These are phyloP conservation scores for Fusarium xyrophilum DNA, from an alignment of 2,329 filamentous ascomycete genomes.

Conservation along the genomic window DNA sequence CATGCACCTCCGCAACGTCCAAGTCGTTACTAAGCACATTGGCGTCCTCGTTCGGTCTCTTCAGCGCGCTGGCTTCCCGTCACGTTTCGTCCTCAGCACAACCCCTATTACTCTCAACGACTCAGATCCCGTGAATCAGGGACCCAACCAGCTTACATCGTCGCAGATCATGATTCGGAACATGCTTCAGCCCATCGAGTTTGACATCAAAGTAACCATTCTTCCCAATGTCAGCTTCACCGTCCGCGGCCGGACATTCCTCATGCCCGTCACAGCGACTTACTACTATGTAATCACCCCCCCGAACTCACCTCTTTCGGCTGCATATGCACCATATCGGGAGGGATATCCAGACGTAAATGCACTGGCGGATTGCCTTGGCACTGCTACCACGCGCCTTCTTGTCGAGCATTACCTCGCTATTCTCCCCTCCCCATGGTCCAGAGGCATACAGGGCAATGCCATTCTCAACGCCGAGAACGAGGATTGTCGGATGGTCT, in stretches of 20 bases:
- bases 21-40: conserved; percentile 51
- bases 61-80: conserved; percentile 54
- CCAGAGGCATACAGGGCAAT: conserved; percentile 44
- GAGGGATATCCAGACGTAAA: conserved; percentile 54
- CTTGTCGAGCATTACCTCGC: conserved; percentile 49
- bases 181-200: conserved; percentile 52
- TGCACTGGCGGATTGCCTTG: conserved; percentile 56
- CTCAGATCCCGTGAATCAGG: conserved; percentile 39
- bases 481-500: conserved; percentile 43
- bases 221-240: conserved; percentile 52
- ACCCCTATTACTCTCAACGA: conserved; percentile 42
- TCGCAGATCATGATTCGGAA: conserved; percentile 55
- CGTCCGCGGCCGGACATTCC: conserved; percentile 54
- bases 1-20: conserved; percentile 52
- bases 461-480: conserved; percentile 42
- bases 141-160: conserved; percentile 49
- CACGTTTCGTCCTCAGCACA: conserved; percentile 53
- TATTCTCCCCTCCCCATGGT: conserved; percentile 39
- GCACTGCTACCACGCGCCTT: conserved; percentile 51
- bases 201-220: conserved; percentile 54
- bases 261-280: conserved; percentile 54
- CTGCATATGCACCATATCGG: conserved; percentile 52
- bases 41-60: conserved; percentile 54
- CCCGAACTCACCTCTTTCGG: conserved; percentile 46
- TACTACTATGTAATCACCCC: conserved; percentile 54